Conservation (phyloP, 78 protist species). For the Dictyostelium purpureum region DNA sequence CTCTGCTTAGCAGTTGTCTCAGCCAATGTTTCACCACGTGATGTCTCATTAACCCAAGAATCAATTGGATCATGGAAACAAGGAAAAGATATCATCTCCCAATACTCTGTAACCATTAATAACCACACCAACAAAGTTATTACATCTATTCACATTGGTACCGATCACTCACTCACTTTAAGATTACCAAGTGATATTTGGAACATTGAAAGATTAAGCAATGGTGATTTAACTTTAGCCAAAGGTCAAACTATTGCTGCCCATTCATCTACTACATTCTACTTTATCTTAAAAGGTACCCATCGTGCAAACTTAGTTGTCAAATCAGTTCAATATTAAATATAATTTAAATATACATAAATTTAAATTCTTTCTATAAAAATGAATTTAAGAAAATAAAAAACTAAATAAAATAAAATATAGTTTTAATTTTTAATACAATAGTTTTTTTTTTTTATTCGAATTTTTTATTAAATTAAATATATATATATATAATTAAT, state of each 20-base stretch:
- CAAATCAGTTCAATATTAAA: background rate
- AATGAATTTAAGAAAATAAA: too few species aligned
- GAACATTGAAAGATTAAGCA: background rate
- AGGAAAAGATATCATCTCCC: background rate
- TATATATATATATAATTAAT: background rate
- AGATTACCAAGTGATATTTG: background rate
- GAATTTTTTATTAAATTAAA: too few species aligned
- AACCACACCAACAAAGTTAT: background rate
- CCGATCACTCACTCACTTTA: background rate
- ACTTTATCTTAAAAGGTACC: slow-evolving; percentile 15
- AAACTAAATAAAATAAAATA: too few species aligned
- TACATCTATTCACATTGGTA: background rate
- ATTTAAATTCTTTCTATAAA: background rate
- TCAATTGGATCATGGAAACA: background rate
- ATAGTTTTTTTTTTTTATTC: too few species aligned
- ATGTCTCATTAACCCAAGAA: background rate
- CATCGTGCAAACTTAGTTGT: background rate
- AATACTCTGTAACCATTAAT: background rate
- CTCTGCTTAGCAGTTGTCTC: background rate
- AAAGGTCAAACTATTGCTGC: background rate
- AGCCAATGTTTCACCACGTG: background rate
- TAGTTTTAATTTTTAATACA: too few species aligned
- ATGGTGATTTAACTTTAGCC: slow-evolving; percentile 18
- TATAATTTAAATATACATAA: background rate
- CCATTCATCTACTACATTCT: background rate